These are phyloP conservation scores for Amanita polypyramis DNA, from an alignment of 768 basidiomycete genomes.

Conservation along the genomic window DNA sequence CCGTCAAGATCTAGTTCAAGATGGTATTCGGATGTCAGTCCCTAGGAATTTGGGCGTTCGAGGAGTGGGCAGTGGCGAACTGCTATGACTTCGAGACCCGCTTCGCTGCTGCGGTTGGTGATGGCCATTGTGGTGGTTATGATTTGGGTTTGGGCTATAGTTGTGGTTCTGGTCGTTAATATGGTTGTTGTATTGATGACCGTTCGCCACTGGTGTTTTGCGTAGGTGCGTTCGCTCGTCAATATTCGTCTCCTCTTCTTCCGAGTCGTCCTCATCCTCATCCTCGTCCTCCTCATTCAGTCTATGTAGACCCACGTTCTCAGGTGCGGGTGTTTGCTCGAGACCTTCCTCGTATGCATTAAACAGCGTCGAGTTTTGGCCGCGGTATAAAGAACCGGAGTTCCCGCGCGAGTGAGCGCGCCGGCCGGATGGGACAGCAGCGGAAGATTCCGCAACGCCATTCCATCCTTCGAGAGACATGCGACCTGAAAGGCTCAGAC, in stretches of 20 bases:
- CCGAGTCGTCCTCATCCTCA: conserved; percentile 17
- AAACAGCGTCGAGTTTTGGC: conserved; percentile 60
- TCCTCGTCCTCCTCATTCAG: conserved; percentile 61
- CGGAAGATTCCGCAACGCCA: conserved; percentile 18
- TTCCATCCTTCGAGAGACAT: conserved; percentile 75
- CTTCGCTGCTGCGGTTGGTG: conserved; percentile 14
- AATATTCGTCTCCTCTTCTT: conserved; percentile 34
- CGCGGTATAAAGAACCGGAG: conserved; percentile 53
- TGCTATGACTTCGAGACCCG: conserved; percentile 44
- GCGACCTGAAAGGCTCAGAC: conserved; percentile 72
- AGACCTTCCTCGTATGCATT: conserved; percentile 56
- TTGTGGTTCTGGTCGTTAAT: not conserved
- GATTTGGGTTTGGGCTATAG: not conserved
- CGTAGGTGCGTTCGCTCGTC: conserved; percentile 35
- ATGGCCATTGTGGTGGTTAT: not conserved
- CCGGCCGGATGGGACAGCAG: conserved; percentile 16
- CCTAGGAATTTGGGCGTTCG: conserved; percentile 17
- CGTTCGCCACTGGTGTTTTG: conserved; percentile 13
- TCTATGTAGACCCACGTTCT: conserved; percentile 46
- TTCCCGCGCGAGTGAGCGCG: conserved; percentile 41
- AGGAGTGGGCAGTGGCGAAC: conserved; percentile 31
- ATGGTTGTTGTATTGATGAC: conserved; percentile 1
- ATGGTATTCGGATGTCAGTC: conserved; percentile 28
- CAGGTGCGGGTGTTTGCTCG: conserved; percentile 11
- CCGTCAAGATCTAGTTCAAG: not conserved